These are phyloP conservation scores for Senna tora DNA, from an alignment of 306 rosid genomes.

Conservation along the genomic window DNA sequence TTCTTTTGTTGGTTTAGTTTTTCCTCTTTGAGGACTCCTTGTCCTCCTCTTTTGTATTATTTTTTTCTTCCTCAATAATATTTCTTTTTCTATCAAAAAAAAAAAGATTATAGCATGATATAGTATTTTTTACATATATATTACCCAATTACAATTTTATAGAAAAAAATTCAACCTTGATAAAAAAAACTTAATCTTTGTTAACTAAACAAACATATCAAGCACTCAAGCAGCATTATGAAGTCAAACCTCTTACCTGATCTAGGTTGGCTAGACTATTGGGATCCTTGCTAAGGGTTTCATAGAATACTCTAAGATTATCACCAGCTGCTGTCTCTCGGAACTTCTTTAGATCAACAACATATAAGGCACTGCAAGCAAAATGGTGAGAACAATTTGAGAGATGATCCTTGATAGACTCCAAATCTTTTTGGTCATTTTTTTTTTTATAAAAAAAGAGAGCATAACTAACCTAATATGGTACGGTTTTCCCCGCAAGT, in stretches of 20 bases:
- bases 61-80: too few relatives aligned
- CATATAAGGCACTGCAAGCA: conserved; percentile 87
- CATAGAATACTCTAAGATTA: conserved; percentile 97
- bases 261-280: conserved; percentile 94
- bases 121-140: neutral
- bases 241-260: conserved; percentile 65
- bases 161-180: conserved; percentile 1
- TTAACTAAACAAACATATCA: neutral
- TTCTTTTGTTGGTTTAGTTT: too few relatives aligned
- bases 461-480: conserved; percentile 74
- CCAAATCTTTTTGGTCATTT: conserved; percentile 15
- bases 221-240: neutral
- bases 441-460: conserved; percentile 1
- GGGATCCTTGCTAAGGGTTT: conserved; percentile 98
- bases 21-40: too few relatives aligned
- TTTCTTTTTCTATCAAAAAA: too few relatives aligned
- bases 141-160: neutral
- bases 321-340: conserved; percentile 99
- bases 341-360: conserved; percentile 91
- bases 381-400: conserved; percentile 30
- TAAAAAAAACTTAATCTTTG: conserved; percentile 21
- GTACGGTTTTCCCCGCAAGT: conserved; percentile 86
- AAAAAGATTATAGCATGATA: too few relatives aligned
- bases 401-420: conserved; percentile 13
- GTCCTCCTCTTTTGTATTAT: too few relatives aligned